phyloP scores from a whole-genome alignment of 1,284 basidiomycete genomes.

The Boletus sp. region DNA sequence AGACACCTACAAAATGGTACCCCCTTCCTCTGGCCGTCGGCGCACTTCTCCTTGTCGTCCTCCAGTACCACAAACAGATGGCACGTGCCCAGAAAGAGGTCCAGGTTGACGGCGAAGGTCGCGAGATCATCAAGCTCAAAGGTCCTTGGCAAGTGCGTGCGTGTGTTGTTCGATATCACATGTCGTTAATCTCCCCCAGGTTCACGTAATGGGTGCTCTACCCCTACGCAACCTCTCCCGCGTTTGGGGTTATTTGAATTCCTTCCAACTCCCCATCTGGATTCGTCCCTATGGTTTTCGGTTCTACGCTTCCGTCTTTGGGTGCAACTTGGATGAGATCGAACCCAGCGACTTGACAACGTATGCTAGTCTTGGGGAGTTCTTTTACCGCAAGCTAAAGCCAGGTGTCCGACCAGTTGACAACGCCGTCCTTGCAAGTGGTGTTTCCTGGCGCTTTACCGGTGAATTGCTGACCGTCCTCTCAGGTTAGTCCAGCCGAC shows the following conservation, averaged over 20 bases:
- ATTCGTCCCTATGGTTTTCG: constrained; percentile 88
- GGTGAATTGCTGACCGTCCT: not conserved
- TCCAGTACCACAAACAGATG: constrained; percentile 77
- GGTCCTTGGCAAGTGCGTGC: constrained; percentile 92
- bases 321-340: constrained; percentile 94
- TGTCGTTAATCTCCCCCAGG: constrained; percentile 50
- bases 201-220: constrained; percentile 94
- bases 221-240: constrained; percentile 94
- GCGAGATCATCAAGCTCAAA: constrained; percentile 74
- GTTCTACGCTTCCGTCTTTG: constrained; percentile 86
- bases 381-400: constrained; percentile 93
- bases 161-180: not conserved
- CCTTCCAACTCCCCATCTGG: constrained; percentile 92
- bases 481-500: constrained; percentile 89
- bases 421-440: constrained; percentile 71
- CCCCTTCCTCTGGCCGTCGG: constrained; percentile 93
- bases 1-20: constrained; percentile 94
- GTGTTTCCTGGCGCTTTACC: not conserved
- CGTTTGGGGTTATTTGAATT: constrained; percentile 96
- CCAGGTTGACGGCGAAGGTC: constrained; percentile 73
- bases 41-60: constrained; percentile 81
- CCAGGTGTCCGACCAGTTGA: constrained; percentile 83
- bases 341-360: constrained; percentile 76
- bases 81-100: constrained; percentile 57
- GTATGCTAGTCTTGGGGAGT: constrained; percentile 88